Percentiles rank a stretch among this genome's conserved stretches.
Evolutionary conservation across 2,329 filamentous ascomycete genomes (phyloP).

Genomic region (Fusarium sambucinum): DNA sequence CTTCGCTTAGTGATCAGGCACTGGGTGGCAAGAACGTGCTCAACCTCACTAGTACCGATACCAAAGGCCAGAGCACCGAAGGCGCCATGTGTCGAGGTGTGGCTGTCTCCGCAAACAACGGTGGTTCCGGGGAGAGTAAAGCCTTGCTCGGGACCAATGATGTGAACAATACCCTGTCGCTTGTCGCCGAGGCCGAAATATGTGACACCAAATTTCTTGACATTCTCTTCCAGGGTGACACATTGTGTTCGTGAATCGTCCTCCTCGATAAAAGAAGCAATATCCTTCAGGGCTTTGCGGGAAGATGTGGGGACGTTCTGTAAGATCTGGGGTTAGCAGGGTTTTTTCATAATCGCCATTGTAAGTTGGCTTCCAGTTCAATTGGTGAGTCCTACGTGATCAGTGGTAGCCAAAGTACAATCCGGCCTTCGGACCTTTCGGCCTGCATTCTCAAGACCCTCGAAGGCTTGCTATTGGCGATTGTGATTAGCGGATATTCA

Average conservation of each 20-base stretch:
- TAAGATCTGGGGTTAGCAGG: slow-evolving; percentile 29
- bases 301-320: slow-evolving; percentile 95
- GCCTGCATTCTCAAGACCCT: slow-evolving; percentile 90
- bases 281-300: slow-evolving; percentile 92
- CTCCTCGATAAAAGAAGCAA: slow-evolving; percentile 93
- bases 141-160: slow-evolving; percentile 97
- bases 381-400: slow-evolving; percentile 77
- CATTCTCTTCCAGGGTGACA: slow-evolving; percentile 95
- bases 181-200: slow-evolving; percentile 98
- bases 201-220: slow-evolving; percentile 94
- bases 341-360: slow-evolving; percentile 1
- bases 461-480: slow-evolving; percentile 85
- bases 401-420: slow-evolving; percentile 95
- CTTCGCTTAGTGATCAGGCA: slow-evolving; percentile 93
- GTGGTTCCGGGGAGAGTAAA: slow-evolving; percentile 98
- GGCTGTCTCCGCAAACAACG: slow-evolving; percentile 96
- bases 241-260: slow-evolving; percentile 94
- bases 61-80: slow-evolving; percentile 96
- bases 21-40: slow-evolving; percentile 97
- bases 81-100: slow-evolving; percentile 97
- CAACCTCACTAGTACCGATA: slow-evolving; percentile 97
- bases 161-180: slow-evolving; percentile 97
- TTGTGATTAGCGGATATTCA: slow-evolving; percentile 32
- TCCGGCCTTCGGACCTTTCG: slow-evolving; percentile 92
- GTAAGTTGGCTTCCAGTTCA: background rate